Evolutionary conservation across 2,329 filamentous ascomycete species (phyloP).

Genomic region (Colletotrichum navitas): DNA sequence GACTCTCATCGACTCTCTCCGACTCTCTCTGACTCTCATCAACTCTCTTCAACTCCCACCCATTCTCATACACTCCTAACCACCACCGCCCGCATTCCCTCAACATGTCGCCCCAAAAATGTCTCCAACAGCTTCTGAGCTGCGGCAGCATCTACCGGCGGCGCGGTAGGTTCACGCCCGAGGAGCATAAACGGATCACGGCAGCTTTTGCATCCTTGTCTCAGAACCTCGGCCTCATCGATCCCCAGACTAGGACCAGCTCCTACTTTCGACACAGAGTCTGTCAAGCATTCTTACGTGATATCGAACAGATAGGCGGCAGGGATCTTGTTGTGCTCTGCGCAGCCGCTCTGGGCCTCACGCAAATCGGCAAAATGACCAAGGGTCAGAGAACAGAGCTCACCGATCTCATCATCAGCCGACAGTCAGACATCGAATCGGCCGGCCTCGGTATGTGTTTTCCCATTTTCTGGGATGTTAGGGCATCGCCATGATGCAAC

Average conservation of each 20-base stretch:
- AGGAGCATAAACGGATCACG: background rate
- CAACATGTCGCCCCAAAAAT: background rate
- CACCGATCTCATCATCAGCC: background rate
- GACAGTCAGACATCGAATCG: background rate
- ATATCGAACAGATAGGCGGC: background rate
- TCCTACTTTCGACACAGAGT: background rate
- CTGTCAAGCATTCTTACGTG: background rate
- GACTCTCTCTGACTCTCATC: background rate
- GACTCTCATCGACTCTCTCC: background rate
- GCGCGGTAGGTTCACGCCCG: background rate
- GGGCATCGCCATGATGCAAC: no score
- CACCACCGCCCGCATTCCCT: background rate
- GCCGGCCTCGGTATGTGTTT: background rate
- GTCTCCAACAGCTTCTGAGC: background rate
- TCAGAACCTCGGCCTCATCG: background rate
- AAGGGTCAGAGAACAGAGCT: background rate
- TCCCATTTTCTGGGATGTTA: background rate
- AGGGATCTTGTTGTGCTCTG: background rate
- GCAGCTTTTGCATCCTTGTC: background rate
- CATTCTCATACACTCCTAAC: background rate
- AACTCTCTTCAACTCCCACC: background rate
- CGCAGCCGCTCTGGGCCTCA: background rate
- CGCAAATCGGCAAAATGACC: background rate
- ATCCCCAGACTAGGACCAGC: background rate
- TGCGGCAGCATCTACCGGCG: background rate